Percentiles rank a stretch among this genome's conserved stretches.
phyloP scores from a whole-genome alignment of 129 eudicot species.

The Solidago caesia region DNA sequence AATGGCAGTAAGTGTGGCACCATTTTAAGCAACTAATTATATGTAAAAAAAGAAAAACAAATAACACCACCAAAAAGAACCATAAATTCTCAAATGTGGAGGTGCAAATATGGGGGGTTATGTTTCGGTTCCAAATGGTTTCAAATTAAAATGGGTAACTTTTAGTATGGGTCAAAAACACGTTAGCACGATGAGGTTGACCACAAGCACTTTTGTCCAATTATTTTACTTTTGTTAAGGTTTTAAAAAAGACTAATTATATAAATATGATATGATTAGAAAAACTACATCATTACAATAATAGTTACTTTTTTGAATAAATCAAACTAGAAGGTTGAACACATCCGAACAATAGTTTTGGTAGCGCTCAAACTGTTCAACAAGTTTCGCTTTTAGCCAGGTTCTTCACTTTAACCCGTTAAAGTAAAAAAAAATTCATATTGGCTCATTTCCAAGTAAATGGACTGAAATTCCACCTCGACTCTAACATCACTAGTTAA shows the following conservation, averaged over 20 bases:
- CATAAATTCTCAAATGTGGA: constrained; percentile 9
- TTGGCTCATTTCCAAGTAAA: background rate
- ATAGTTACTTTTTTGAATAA: background rate
- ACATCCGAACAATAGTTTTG: background rate
- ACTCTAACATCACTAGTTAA: background rate
- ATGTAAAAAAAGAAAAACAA: background rate
- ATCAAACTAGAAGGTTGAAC: background rate
- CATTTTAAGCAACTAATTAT: constrained; percentile 17
- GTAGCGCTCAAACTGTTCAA: background rate
- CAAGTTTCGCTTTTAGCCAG: background rate
- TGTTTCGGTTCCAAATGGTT: background rate
- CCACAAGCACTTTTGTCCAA: background rate
- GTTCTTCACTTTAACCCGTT: background rate
- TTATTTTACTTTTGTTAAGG: background rate
- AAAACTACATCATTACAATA: background rate
- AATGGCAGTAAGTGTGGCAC: constrained; percentile 9
- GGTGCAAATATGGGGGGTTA: background rate
- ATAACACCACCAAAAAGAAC: background rate
- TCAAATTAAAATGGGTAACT: background rate
- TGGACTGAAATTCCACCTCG: background rate
- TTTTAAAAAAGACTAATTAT: background rate
- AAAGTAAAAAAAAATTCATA: background rate
- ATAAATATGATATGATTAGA: background rate
- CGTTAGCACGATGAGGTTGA: background rate
- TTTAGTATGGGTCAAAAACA: background rate